Percentiles rank a stretch among this genome's conserved stretches.
Evolutionary conservation across 805 yeast species (phyloP).

Genomic region (Cyberlindnera mycetangii): DNA sequence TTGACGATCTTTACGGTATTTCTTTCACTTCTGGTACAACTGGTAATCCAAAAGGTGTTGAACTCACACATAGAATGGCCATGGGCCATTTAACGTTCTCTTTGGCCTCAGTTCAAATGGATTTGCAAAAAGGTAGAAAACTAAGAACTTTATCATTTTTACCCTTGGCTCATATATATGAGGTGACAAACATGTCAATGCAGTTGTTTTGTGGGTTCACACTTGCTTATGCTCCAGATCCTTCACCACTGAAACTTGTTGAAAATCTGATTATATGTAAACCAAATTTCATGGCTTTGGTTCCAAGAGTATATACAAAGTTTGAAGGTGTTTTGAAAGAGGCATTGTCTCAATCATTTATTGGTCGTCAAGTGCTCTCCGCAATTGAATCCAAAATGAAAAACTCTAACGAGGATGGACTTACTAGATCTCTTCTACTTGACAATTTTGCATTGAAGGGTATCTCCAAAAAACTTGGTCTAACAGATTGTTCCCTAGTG

Average conservation of each 20-base stretch:
- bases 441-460: conserved; percentile 20
- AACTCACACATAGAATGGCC: conserved; percentile 43
- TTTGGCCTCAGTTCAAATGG: conserved; percentile 13
- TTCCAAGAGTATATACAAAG: conserved; percentile 55
- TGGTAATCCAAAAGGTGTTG: conserved; percentile 62
- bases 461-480: conserved; percentile 43
- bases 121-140: conserved; percentile 19
- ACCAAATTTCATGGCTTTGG: conserved; percentile 49
- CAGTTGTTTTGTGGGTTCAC: conserved; percentile 35
- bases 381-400: conserved; percentile 19
- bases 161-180: conserved; percentile 62
- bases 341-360: conserved; percentile 15
- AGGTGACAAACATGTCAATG: conserved; percentile 40
- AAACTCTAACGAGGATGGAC: conserved; percentile 7
- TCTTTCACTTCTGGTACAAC: conserved; percentile 69
- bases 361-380: conserved; percentile 12
- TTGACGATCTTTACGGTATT: conserved; percentile 46
- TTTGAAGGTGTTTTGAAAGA: conserved; percentile 46
- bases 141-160: conserved; percentile 38
- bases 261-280: conserved; percentile 46
- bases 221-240: conserved; percentile 47
- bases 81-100: conserved; percentile 37
- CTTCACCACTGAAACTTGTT: conserved; percentile 40
- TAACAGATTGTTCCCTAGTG: conserved; percentile 33
- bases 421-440: conserved; percentile 9